Percentiles rank a stretch among this genome's conserved stretches.
Conservation (phyloP, 75 land plant species). For the Pinus tabuliformis region DNA sequence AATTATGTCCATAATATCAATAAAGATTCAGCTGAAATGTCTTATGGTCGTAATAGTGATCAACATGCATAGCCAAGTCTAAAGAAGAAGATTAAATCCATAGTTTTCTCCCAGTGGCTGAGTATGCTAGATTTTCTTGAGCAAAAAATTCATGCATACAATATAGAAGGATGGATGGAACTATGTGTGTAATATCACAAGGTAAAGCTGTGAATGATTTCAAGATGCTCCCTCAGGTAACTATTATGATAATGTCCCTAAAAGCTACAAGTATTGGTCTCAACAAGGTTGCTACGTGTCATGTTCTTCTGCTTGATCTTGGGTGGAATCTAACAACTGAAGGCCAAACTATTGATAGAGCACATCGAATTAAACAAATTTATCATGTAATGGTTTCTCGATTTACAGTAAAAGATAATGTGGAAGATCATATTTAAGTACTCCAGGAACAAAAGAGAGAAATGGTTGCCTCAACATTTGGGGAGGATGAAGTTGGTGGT, state of each 20-base stretch:
- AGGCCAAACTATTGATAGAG: constrained; percentile 94
- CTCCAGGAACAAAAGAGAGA: constrained; percentile 90
- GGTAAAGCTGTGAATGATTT: constrained; percentile 86
- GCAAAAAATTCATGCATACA: no score
- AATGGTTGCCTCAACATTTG: constrained; percentile 94
- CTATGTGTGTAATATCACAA: constrained; percentile 65
- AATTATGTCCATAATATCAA: no score
- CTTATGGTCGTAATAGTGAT: no score
- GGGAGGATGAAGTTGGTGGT: constrained; percentile 64
- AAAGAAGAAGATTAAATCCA: no score
- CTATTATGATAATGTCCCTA: constrained; percentile 31
- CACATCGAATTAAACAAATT: constrained; percentile 24
- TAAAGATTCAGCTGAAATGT: no score
- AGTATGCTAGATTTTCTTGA: no score
- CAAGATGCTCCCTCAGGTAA: constrained; percentile 72
- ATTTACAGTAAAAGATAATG: constrained; percentile 76
- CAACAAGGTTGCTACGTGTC: no score
- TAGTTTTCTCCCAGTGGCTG: no score
- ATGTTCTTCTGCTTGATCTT: constrained; percentile 45
- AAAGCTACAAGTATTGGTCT: constrained; percentile 66
- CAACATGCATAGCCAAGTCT: no score
- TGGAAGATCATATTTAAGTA: constrained; percentile 86
- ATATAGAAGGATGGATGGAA: constrained; percentile 72
- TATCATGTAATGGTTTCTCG: constrained; percentile 20
- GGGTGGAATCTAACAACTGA: constrained; percentile 99